Conservation (phyloP, 2,329 filamentous ascomycete species). For the Thelonectria discophora region DNA sequence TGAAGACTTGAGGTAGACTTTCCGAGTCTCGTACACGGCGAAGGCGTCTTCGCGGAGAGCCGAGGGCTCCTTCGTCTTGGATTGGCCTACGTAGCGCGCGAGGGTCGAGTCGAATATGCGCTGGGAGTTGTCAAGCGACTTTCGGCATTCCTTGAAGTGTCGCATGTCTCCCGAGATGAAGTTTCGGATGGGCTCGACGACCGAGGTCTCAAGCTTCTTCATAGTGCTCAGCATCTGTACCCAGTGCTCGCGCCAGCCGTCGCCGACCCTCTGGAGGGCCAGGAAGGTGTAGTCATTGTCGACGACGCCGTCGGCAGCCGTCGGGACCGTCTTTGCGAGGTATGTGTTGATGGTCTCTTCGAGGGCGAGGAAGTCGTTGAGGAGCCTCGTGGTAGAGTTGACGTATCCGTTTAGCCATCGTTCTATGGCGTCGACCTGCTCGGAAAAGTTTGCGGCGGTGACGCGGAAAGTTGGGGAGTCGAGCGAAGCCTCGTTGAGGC, state of each 20-base stretch:
- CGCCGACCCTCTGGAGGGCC: constrained; percentile 83
- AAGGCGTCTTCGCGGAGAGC: constrained; percentile 94
- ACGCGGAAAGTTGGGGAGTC: constrained; percentile 97
- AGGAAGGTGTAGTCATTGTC: constrained; percentile 96
- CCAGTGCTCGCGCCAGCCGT: constrained; percentile 91
- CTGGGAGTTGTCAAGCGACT: constrained; percentile 80
- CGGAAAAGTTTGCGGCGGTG: constrained; percentile 83
- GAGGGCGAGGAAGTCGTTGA: constrained; percentile 73
- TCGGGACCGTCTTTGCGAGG: constrained; percentile 77
- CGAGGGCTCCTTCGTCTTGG: constrained; percentile 93
- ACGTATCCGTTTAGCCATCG: constrained; percentile 81
- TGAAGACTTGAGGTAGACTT: constrained; percentile 87
- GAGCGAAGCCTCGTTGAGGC: constrained; percentile 91
- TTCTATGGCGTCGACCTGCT: constrained; percentile 91
- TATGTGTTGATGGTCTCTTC: constrained; percentile 83
- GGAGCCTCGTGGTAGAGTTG: constrained; percentile 62
- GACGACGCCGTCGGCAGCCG: constrained; percentile 82
- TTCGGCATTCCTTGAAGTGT: constrained; percentile 85
- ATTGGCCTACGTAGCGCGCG: constrained; percentile 82
- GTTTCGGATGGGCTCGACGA: constrained; percentile 81
- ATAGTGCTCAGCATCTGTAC: constrained; percentile 75
- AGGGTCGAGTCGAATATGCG: constrained; percentile 85
- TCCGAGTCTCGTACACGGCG: constrained; percentile 90
- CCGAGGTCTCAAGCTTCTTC: constrained; percentile 78
- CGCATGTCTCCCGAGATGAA: constrained; percentile 84